phyloP scores from a whole-genome alignment of 768 basidiomycete species.

The Mycena floridula region DNA sequence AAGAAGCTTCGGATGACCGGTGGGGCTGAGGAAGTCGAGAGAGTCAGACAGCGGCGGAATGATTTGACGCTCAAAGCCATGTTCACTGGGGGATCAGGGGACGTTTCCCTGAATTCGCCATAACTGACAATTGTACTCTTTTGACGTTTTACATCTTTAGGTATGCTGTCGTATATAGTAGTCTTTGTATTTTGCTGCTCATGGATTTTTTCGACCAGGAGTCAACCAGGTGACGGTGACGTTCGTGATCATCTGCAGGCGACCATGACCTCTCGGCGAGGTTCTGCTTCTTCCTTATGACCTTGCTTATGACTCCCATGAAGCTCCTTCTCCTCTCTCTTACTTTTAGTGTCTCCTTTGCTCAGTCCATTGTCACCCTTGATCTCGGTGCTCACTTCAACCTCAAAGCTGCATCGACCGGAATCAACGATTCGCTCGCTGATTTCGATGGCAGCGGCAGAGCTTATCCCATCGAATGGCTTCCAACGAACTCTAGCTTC shows the following conservation, averaged over 20 bases:
- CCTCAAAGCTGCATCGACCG: not conserved
- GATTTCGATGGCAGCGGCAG: not conserved
- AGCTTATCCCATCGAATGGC: not conserved
- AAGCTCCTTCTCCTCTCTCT: no score
- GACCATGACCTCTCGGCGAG: no score
- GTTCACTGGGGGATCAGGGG: conserved; percentile 44
- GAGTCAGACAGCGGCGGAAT: conserved; percentile 79
- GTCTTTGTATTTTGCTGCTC: no score
- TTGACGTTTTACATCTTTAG: no score
- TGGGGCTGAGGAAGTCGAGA: conserved; percentile 86
- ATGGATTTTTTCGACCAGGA: no score
- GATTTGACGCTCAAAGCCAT: conserved; percentile 86
- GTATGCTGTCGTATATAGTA: no score
- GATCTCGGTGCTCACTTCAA: not conserved
- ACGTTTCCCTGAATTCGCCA: not conserved
- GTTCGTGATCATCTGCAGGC: no score
- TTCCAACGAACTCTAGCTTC: not conserved
- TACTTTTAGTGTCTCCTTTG: no score
- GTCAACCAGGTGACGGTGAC: no score
- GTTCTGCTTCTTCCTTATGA: no score
- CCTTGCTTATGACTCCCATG: no score
- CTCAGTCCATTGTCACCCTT: not conserved
- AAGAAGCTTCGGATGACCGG: conserved; percentile 95
- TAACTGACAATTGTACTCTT: no score
- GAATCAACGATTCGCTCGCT: not conserved